A percentile compares a stretch with the other conserved stretches of the same genome.
phyloP scores from a whole-genome alignment of 768 basidiomycete genomes.

The Auriscalpium microsporum region DNA sequence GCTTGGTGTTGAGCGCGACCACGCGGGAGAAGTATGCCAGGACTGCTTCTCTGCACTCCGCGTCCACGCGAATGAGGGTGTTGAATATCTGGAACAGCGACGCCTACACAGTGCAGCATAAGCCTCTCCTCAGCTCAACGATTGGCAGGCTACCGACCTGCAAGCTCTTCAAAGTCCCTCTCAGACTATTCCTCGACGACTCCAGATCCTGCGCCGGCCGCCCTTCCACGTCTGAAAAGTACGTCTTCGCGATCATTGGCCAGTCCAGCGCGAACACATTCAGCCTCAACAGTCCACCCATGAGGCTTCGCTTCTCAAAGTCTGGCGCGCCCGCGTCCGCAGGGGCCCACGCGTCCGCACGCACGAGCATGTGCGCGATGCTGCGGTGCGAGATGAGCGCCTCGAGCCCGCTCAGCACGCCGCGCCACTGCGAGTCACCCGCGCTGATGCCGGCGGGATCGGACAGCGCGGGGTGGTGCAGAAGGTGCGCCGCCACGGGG shows the following conservation, averaged over 20 bases:
- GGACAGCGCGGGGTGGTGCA: constrained; percentile 58
- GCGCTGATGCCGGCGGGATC: constrained; percentile 63
- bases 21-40: constrained; percentile 74
- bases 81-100: constrained; percentile 87
- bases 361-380: constrained; percentile 74
- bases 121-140: too few species aligned
- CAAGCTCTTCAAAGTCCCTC: constrained; percentile 77
- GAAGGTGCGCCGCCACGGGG: constrained; percentile 52
- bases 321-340: constrained; percentile 43
- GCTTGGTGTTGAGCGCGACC: constrained; percentile 68
- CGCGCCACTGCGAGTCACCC: constrained; percentile 78
- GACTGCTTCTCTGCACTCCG: constrained; percentile 73
- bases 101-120: constrained; percentile 24
- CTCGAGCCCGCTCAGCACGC: constrained; percentile 72
- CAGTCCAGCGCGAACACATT: constrained; percentile 87
- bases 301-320: constrained; percentile 58
- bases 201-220: constrained; percentile 68
- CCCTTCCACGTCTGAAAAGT: constrained; percentile 82
- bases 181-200: constrained; percentile 74
- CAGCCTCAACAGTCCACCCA: constrained; percentile 80
- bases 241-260: constrained; percentile 66
- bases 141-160: constrained; percentile 42
- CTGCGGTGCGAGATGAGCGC: constrained; percentile 73
- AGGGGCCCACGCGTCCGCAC: constrained; percentile 70
- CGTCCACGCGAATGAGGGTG: constrained; percentile 73